Percentiles rank a stretch among this genome's conserved stretches.
These are phyloP conservation scores for Trapa bicornis DNA, from an alignment of 345 rosid genomes.

Conservation along the genomic window DNA sequence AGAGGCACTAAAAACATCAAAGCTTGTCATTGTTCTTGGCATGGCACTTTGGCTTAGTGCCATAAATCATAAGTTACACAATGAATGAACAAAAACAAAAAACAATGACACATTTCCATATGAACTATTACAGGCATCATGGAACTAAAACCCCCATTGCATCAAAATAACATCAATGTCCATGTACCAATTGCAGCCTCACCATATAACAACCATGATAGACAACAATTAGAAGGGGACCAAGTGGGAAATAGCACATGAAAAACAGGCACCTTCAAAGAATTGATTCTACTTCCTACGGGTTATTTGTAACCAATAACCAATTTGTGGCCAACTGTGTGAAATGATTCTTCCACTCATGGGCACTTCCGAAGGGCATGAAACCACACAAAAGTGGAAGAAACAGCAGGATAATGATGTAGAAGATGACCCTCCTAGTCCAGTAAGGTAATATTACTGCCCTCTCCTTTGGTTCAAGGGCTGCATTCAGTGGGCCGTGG, in stretches of 20 bases:
- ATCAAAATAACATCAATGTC: background rate
- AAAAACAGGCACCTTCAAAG: background rate
- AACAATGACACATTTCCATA: too few relatives aligned
- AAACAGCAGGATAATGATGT: slow-evolving; percentile 22
- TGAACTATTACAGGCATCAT: too few relatives aligned
- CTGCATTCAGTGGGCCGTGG: slow-evolving; percentile 37
- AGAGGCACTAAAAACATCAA: too few relatives aligned
- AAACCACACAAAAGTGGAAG: slow-evolving; percentile 60
- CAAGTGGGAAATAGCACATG: background rate
- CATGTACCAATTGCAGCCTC: background rate
- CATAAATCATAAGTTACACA: too few relatives aligned
- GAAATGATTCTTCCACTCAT: slow-evolving; percentile 66
- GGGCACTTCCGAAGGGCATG: slow-evolving; percentile 52
- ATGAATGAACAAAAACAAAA: too few relatives aligned
- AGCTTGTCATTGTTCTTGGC: too few relatives aligned
- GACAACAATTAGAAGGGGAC: background rate
- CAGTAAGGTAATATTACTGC: slow-evolving; percentile 40
- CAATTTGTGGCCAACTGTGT: background rate
- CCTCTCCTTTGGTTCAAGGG: slow-evolving; percentile 11
- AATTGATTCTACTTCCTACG: background rate
- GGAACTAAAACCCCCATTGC: too few relatives aligned
- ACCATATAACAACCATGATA: background rate
- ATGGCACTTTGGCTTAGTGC: too few relatives aligned
- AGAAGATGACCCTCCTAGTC: slow-evolving; percentile 42
- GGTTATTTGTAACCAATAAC: background rate